Percentiles rank a stretch among this genome's conserved stretches.
These are phyloP conservation scores for Sphenostylis stenocarpa DNA, from an alignment of 306 rosid species.

Conservation along the genomic window DNA sequence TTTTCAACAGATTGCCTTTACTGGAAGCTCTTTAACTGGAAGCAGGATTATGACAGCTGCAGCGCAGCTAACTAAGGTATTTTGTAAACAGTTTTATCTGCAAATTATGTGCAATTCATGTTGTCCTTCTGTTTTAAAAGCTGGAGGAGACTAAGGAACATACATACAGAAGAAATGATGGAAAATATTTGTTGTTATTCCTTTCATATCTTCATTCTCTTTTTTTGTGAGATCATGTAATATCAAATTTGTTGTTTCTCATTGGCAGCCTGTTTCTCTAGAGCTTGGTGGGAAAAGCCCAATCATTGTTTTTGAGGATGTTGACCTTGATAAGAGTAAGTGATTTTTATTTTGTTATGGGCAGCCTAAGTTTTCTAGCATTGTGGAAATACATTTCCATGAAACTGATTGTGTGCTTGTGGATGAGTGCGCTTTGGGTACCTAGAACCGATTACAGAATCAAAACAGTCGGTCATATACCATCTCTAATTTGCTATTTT, in stretches of 20 bases:
- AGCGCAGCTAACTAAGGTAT: constrained; percentile 71
- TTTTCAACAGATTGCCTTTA: constrained; percentile 70
- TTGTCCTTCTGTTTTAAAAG: constrained; percentile 9
- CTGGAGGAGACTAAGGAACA: background rate
- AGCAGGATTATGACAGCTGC: constrained; percentile 81
- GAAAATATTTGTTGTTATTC: background rate
- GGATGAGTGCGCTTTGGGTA: constrained; percentile 11
- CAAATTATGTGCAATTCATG: background rate
- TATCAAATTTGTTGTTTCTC: constrained; percentile 33
- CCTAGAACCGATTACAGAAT: constrained; percentile 1
- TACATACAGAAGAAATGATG: background rate
- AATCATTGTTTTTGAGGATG: constrained; percentile 76
- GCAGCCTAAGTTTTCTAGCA: background rate
- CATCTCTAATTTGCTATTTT: constrained; percentile 5
- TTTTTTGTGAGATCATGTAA: constrained; percentile 10
- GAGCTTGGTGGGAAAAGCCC: constrained; percentile 94
- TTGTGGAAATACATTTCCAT: background rate
- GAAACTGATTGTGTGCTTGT: background rate
- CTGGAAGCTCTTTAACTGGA: constrained; percentile 83
- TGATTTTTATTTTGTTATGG: constrained; percentile 17
- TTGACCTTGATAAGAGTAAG: constrained; percentile 87
- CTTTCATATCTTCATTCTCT: background rate
- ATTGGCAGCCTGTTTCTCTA: constrained; percentile 75
- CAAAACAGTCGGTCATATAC: background rate
- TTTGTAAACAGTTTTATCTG: background rate